Base-by-base conservation (phyloP, 257 asterid genomes). In the Scutellaria barbata region DNA sequence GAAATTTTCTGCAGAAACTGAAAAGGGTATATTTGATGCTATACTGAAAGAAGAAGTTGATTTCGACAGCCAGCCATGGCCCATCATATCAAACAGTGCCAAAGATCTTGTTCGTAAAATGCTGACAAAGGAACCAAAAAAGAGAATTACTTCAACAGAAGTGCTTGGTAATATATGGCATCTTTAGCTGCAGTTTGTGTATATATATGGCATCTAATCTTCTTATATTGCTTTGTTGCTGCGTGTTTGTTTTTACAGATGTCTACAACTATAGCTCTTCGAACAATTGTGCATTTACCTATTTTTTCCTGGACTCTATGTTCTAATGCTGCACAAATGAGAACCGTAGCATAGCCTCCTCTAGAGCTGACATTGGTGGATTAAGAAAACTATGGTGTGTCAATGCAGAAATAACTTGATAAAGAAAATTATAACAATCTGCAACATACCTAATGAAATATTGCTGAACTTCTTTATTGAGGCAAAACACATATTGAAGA, bases 1-100 rank as follows among this genome's bases (percentile, higher is more conserved):
- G 64, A 22, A 40, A 18, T 48, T 54, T 66, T 71, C 16, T 73
- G 74, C 88, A 92, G 98, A 92, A 86, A 92, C 92, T 73, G 98
- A 92, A 64, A 92, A 90, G 85, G 98, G 97, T 60, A 92, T 92
- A 76, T 92, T 92, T 68, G 96, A 90, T 81, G 90, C 97, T 61
- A 84, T 92, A 79, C 80, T 88, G 79, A 75, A 87, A 81, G 98
- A 92, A 81, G 93, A 88, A 68, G 82, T 92, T 63, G 97, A 92
- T 75, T 92, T 90, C 65, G 89, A 83, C 73, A 92, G 97, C 74
- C 66, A 79, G 30, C 98, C 98, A 39, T 92, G 98, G 98, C 98
- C 98, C 6, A 79, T 87, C 18, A 90, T 90, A 78, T 88, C 98
- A 46, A 55, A 54, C 55, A 82, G 87, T 68, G 98, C 95, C 61